Conservation (phyloP, 2,329 filamentous ascomycete species). For the Fusarium citri region DNA sequence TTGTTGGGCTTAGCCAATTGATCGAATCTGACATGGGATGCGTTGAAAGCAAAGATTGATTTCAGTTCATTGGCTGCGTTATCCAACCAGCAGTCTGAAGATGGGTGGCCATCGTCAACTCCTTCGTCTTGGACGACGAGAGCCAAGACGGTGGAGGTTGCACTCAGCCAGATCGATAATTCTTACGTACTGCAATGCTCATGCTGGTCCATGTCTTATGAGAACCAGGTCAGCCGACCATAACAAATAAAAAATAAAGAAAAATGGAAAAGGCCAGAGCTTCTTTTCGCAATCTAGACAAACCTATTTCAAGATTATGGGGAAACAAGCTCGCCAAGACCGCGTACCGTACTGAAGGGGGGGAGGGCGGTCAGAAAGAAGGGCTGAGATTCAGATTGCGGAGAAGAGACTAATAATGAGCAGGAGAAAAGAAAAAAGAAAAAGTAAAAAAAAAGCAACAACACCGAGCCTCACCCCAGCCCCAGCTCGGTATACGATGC, state of each 20-base stretch:
- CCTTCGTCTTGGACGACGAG: constrained; percentile 24
- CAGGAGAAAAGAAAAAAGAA: constrained; percentile 2
- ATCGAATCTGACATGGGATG: constrained; percentile 1
- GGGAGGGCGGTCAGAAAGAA: constrained; percentile 18
- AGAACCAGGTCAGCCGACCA: constrained; percentile 19
- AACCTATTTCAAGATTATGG: constrained; percentile 5
- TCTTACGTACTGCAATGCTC: constrained; percentile 27
- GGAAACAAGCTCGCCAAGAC: constrained; percentile 28
- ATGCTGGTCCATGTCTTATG: background rate
- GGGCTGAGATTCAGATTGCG: constrained; percentile 37
- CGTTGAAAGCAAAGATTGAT: background rate
- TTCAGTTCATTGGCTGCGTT: constrained; percentile 25
- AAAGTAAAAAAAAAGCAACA: constrained; percentile 8
- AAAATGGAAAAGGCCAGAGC: background rate
- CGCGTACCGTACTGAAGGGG: background rate
- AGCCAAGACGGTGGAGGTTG: constrained; percentile 12
- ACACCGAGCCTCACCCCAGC: constrained; percentile 25
- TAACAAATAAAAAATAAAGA: background rate
- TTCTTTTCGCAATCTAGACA: background rate
- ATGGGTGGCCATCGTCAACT: constrained; percentile 23
- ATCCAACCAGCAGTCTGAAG: background rate
- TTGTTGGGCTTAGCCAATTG: constrained; percentile 7
- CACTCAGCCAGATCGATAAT: constrained; percentile 8
- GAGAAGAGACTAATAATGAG: constrained; percentile 21
- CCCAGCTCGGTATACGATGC: constrained; percentile 12